phyloP scores from a whole-genome alignment of 768 basidiomycete genomes.

The Rhizopogon salebrosus region DNA sequence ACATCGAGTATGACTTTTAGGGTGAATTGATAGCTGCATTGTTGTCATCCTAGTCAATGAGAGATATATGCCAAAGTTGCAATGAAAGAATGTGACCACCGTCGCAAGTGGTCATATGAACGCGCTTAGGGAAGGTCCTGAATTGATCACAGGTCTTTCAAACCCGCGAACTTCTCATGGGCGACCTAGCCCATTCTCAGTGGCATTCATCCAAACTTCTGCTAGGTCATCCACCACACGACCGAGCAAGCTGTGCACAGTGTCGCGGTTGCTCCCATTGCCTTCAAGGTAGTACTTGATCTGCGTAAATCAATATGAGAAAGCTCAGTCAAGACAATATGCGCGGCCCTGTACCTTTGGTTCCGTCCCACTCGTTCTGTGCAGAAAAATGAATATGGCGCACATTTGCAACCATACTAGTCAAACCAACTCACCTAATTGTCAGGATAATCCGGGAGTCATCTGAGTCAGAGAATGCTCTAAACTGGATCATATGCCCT shows the following conservation, averaged over 20 bases:
- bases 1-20: too few species aligned
- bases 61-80: background rate
- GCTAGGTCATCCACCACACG: conserved; percentile 57
- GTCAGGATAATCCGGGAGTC: conserved; percentile 61
- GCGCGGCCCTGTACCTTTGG: conserved; percentile 59
- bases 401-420: background rate
- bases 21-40: too few species aligned
- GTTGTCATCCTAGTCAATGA: background rate
- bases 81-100: too few species aligned
- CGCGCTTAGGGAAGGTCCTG: too few species aligned
- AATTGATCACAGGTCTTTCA: too few species aligned
- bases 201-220: conserved; percentile 64
- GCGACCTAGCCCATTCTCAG: conserved; percentile 40
- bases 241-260: conserved; percentile 46
- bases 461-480: conserved; percentile 38
- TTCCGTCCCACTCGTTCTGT: conserved; percentile 84
- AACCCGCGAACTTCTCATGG: conserved; percentile 15
- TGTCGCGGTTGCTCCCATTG: conserved; percentile 44
- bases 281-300: conserved; percentile 92
- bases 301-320: conserved; percentile 22
- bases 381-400: background rate
- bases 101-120: too few species aligned
- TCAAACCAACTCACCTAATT: conserved; percentile 42
- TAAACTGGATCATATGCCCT: conserved; percentile 84
- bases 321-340: background rate